Evolutionary conservation across 176 grass and related monocot genomes (phyloP).

Genomic region (Oryza longistaminata): DNA sequence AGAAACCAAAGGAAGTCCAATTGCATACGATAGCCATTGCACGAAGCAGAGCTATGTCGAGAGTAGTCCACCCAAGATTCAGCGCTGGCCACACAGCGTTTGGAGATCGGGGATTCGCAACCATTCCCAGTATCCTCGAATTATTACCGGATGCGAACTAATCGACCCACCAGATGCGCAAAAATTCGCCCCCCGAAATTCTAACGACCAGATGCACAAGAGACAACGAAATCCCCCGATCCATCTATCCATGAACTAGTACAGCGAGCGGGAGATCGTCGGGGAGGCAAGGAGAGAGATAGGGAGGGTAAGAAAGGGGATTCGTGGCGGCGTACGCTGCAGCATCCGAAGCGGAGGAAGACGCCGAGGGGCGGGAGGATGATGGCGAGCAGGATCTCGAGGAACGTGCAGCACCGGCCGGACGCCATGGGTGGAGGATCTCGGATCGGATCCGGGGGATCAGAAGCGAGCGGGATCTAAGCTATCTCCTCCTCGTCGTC

Average conservation of each 20-base stretch:
- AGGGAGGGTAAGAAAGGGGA: too few relatives aligned
- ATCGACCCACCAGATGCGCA: not conserved
- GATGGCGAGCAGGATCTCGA: conserved; percentile 91
- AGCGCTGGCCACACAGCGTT: not conserved
- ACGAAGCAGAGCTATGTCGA: not conserved
- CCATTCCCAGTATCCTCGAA: not conserved
- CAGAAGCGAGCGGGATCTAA: not conserved
- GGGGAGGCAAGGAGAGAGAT: too few relatives aligned
- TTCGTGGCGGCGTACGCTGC: conserved; percentile 50
- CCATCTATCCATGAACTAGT: not conserved
- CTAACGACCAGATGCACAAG: not conserved
- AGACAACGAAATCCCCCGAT: not conserved
- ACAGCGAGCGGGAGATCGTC: not conserved
- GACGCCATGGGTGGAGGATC: conserved; percentile 43
- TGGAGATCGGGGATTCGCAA: not conserved
- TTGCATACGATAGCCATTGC: too few relatives aligned
- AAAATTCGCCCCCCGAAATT: not conserved
- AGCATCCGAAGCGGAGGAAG: conserved; percentile 81
- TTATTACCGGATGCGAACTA: not conserved
- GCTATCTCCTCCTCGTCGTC: not conserved
- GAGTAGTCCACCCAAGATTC: not conserved
- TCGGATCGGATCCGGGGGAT: not conserved
- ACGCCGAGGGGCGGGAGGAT: conserved; percentile 87
- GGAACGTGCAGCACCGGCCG: conserved; percentile 59
- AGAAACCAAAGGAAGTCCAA: not conserved